Evolutionary conservation across 2,329 filamentous ascomycete species (phyloP).

Genomic region (Hysterium pulicare): DNA sequence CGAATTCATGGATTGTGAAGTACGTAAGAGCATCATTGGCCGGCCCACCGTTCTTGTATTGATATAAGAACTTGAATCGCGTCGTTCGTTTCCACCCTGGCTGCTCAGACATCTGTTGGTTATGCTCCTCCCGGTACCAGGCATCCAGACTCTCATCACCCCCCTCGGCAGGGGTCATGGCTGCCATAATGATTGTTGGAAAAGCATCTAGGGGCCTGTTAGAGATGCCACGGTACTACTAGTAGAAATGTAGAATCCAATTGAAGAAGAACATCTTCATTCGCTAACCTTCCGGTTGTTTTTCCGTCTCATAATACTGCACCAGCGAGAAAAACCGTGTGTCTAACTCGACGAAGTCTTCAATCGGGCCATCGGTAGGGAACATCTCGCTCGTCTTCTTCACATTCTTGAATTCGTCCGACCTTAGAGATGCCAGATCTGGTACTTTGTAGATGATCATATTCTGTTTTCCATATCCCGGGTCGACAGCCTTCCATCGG

Average conservation of each 20-base stretch:
- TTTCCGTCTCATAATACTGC: slow-evolving; percentile 16
- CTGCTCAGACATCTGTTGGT: slow-evolving; percentile 29
- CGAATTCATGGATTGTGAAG: slow-evolving; percentile 30
- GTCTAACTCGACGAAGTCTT: slow-evolving; percentile 19
- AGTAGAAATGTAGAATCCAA: neutral
- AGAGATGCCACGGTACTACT: neutral
- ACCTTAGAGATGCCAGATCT: slow-evolving; percentile 16
- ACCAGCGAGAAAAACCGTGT: slow-evolving; percentile 16
- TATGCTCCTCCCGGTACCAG: slow-evolving; percentile 33
- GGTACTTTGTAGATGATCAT: slow-evolving; percentile 23
- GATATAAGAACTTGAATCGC: slow-evolving; percentile 17
- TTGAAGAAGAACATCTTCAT: neutral
- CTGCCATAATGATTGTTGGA: slow-evolving; percentile 22
- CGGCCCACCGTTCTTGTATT: slow-evolving; percentile 11
- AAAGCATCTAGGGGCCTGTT: slow-evolving; percentile 13
- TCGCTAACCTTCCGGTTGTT: slow-evolving; percentile 18
- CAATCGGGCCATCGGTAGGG: slow-evolving; percentile 13
- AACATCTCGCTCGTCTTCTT: slow-evolving; percentile 16
- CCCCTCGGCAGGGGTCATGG: slow-evolving; percentile 23
- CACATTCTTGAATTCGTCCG: slow-evolving; percentile 15
- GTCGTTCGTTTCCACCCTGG: slow-evolving; percentile 25
- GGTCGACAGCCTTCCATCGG: slow-evolving; percentile 21
- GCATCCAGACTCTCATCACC: slow-evolving; percentile 23
- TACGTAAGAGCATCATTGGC: slow-evolving; percentile 15
- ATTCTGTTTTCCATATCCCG: slow-evolving; percentile 16